These are phyloP conservation scores for Dimargaris cristalligena DNA, from an alignment of 192 early-diverging fungal species.

Conservation along the genomic window DNA sequence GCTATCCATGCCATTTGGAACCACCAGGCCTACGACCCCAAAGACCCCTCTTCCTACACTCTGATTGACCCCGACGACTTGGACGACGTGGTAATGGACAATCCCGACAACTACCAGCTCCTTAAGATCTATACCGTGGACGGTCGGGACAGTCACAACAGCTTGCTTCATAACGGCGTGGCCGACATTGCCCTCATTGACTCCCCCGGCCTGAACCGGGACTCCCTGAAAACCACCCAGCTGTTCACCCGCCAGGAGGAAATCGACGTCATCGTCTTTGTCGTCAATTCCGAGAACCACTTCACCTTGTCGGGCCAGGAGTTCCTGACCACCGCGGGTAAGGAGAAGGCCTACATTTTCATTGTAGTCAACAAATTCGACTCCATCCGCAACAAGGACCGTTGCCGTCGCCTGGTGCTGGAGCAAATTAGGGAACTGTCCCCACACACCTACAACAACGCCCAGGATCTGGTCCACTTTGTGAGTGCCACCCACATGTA, in stretches of 20 bases:
- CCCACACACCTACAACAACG: slow-evolving; percentile 76
- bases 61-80: slow-evolving; percentile 53
- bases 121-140: slow-evolving; percentile 88
- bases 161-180: slow-evolving; percentile 85
- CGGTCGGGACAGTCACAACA: slow-evolving; percentile 34
- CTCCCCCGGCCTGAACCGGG: slow-evolving; percentile 95
- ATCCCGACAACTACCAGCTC: slow-evolving; percentile 62
- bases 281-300: slow-evolving; percentile 98
- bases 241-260: slow-evolving; percentile 96
- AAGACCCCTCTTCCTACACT: slow-evolving; percentile 52
- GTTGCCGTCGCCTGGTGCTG: slow-evolving; percentile 85
- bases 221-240: slow-evolving; percentile 92
- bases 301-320: slow-evolving; percentile 95
- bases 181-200: slow-evolving; percentile 95
- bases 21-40: slow-evolving; percentile 45
- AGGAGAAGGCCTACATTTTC: slow-evolving; percentile 98
- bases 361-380: slow-evolving; percentile 98
- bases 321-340: slow-evolving; percentile 89
- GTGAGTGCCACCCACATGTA: slow-evolving; percentile 42
- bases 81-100: slow-evolving; percentile 65
- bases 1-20: slow-evolving; percentile 81
- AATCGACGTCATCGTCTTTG: slow-evolving; percentile 98
- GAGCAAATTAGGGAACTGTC: slow-evolving; percentile 93
- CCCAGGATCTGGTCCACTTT: slow-evolving; percentile 91
- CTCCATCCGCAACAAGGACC: slow-evolving; percentile 82